Evolutionary conservation across 2,329 filamentous ascomycete genomes (phyloP).

Genomic region (Colletotrichum sp.): DNA sequence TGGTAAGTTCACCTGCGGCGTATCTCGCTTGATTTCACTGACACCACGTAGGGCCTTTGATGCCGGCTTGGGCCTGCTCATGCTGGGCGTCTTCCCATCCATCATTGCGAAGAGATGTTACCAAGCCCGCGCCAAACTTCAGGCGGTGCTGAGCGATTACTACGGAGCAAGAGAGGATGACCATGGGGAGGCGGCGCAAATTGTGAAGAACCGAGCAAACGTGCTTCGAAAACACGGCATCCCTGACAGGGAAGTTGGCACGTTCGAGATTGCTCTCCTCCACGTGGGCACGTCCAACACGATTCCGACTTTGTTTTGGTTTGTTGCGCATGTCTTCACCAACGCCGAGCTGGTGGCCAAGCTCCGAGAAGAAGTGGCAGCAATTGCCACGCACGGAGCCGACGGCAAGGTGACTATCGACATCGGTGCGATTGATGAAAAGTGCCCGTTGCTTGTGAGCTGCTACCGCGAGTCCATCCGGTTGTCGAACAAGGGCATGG

Average conservation of each 20-base stretch:
- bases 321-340: slow-evolving; percentile 33
- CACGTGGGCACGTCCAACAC: slow-evolving; percentile 37
- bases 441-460: slow-evolving; percentile 47
- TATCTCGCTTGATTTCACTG: background rate
- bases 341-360: slow-evolving; percentile 27
- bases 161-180: slow-evolving; percentile 32
- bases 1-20: slow-evolving; percentile 24
- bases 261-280: slow-evolving; percentile 34
- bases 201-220: slow-evolving; percentile 33
- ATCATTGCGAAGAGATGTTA: slow-evolving; percentile 35
- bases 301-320: slow-evolving; percentile 42
- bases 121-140: slow-evolving; percentile 28
- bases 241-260: slow-evolving; percentile 28
- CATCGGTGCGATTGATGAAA: slow-evolving; percentile 38
- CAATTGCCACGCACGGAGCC: slow-evolving; percentile 9
- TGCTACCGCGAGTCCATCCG: slow-evolving; percentile 52
- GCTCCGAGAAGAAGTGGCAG: slow-evolving; percentile 30
- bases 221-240: slow-evolving; percentile 33
- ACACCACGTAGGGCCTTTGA: background rate
- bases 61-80: background rate
- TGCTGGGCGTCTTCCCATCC: slow-evolving; percentile 32
- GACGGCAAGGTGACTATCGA: slow-evolving; percentile 33
- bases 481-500: slow-evolving; percentile 39
- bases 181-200: slow-evolving; percentile 27
- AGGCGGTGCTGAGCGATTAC: slow-evolving; percentile 32